Base-by-base conservation (phyloP, 495 filamentous ascomycete species). In the Ramalina intermedia region DNA sequence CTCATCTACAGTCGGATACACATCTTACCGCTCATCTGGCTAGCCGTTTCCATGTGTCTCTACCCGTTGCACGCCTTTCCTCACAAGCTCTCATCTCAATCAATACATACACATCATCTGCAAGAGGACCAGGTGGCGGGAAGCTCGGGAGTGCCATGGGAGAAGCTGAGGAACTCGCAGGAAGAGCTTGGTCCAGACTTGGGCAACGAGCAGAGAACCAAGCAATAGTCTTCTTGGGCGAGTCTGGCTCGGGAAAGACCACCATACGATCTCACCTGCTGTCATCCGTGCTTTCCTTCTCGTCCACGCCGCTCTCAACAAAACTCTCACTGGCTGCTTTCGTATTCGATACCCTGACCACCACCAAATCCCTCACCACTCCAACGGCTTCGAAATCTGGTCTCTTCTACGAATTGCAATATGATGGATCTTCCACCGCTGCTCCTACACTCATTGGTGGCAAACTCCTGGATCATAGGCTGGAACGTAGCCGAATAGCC, bases 351-450 rank as follows among this genome's bases (percentile, higher is more conserved):
- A 82, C 87, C 6, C 73, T 98, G 37, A 98, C 91, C 4, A 95
- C 91, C 6, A 98, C 90, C n/a, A 98, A 98, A 69, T 94, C 89
- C 16, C 75, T 86, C 17, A 95, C 89, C 6, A 95, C 89, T 0
- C 89, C 89, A 1, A 94, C 86, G 6, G 91, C 91, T 21, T 96
- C 90, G 13, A 96, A 94, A 63, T 82, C 91, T 6, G 91, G 91
- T 49, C 76, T 98, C 13, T 94, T 95, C 58, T 85, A 87, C 62
- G 91, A 98, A 57, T 70, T 98, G 24, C 91, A 98, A 64, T 98
- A 96, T 56, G 88, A 98, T 61, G 90, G 85, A 6, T 75, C 85
- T 2, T 82, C 88, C 0, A 81, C 82, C 1, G 78, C 82, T 40
- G 81, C 76, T 54, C 87, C 88, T 8, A 79, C 84, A 12, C 69